A percentile compares a stretch with the other conserved stretches of the same genome.
These are phyloP conservation scores for Cynanchum wilfordii DNA, from an alignment of 257 asterid species.

Conservation along the genomic window DNA sequence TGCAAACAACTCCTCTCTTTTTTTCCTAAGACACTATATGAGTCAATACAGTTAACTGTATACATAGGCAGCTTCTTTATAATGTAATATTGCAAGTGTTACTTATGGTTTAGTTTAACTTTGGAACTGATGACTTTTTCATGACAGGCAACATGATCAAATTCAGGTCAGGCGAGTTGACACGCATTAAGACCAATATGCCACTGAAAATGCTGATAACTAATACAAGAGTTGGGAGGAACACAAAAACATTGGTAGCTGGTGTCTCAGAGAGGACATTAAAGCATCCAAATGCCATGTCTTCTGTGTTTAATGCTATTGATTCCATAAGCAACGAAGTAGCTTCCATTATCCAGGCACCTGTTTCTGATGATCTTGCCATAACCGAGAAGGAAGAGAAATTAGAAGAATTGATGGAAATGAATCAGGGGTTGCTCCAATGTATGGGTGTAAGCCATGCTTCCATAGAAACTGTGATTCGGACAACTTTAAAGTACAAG, in stretches of 20 bases:
- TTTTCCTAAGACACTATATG: neutral
- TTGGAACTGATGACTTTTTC: slow-evolving; percentile 15
- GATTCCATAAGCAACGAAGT: slow-evolving; percentile 84
- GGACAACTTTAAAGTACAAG: slow-evolving; percentile 70
- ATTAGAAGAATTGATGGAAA: slow-evolving; percentile 80
- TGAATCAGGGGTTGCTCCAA: slow-evolving; percentile 91
- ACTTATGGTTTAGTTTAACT: slow-evolving; percentile 11
- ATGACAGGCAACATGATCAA: slow-evolving; percentile 85
- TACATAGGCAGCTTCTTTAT: neutral
- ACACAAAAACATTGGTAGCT: slow-evolving; percentile 80
- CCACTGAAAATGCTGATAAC: slow-evolving; percentile 93
- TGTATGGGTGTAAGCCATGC: slow-evolving; percentile 97
- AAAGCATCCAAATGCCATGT: slow-evolving; percentile 76
- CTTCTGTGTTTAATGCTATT: slow-evolving; percentile 74
- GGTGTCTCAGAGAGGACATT: slow-evolving; percentile 71
- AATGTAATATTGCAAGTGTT: neutral
- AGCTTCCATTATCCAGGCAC: slow-evolving; percentile 73
- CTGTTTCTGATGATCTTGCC: slow-evolving; percentile 75
- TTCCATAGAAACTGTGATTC: slow-evolving; percentile 77
- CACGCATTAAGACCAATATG: slow-evolving; percentile 80
- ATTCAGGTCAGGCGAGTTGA: slow-evolving; percentile 74
- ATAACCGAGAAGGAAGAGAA: slow-evolving; percentile 91
- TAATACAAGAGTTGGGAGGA: slow-evolving; percentile 88
- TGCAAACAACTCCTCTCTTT: neutral
- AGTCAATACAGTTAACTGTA: neutral